Base-by-base conservation (phyloP, 306 rosid species). In the Trifolium pratense region DNA sequence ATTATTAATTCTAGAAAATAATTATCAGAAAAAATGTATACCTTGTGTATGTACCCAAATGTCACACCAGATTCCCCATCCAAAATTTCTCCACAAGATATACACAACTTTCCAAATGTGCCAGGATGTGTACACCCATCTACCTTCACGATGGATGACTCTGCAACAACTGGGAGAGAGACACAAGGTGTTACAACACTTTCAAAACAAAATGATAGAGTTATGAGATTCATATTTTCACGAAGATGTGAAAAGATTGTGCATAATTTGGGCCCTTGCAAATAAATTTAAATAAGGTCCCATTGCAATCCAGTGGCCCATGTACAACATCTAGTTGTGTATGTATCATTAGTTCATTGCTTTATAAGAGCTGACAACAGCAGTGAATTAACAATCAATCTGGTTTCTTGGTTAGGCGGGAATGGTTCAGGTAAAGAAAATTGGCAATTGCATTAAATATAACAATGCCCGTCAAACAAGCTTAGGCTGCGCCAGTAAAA, bases 21-120 rank as follows among this genome's bases (percentile, higher is more conserved):
- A 20, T 48, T 29, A 74, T 81, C 63, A 13, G 60, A 75, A 72
- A 74, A 67, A 56, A 58, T 46, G 46, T 34, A 49, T 86, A 94
- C 97, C 93, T 90, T 90, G 48, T 88, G 97, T 79, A 90, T 90
- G 82, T 91, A 91, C 34, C 91, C 92, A 82, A 92, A 84, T 17
- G 90, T 85, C 73, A 89, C 91, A 16, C 96, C 97, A 77, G 90
- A 81, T 63, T 90, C 88, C 29, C 73, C 91, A 60, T 81, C 86
- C 83, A 92, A 58, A 81, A 81, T 84, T 68, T 90, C 84, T 42
- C 97, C 97, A 81, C 96, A 92, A 17, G 71, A 70, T 64, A 87
- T 81, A 58, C 97, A 90, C 93, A 90, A 86, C 37, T 84, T 76
- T 68, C 89, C 92, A 80, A 92, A 90, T 7, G 94, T 85, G 18